phyloP scores from a whole-genome alignment of 768 basidiomycete species.

The Tephrocybe sp. region DNA sequence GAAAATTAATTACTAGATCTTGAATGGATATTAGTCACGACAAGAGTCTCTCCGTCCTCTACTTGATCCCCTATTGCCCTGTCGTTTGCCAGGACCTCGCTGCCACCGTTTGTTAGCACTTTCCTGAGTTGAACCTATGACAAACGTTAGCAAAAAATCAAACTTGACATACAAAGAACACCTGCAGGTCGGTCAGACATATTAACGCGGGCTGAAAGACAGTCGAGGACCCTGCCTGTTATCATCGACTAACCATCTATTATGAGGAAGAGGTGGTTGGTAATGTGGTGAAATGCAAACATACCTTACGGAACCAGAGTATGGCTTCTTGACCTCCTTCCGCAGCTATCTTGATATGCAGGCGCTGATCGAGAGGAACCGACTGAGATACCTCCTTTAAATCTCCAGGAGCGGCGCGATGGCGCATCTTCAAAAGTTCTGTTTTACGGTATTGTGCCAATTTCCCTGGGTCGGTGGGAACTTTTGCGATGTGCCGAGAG shows the following conservation, averaged over 20 bases:
- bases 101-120: constrained; percentile 22
- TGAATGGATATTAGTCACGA: constrained; percentile 7
- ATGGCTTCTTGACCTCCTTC: constrained; percentile 36
- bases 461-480: constrained; percentile 50
- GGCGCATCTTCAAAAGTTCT: constrained; percentile 73
- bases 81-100: constrained; percentile 43
- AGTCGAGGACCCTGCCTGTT: constrained; percentile 63
- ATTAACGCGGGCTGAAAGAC: constrained; percentile 39
- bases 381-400: constrained; percentile 48
- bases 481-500: constrained; percentile 25
- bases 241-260: constrained; percentile 53
- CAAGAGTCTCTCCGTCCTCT: constrained; percentile 47
- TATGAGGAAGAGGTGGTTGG: not conserved
- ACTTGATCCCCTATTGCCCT: constrained; percentile 45
- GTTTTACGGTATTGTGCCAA: constrained; percentile 53
- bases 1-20: constrained; percentile 1
- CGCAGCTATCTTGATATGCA: constrained; percentile 49
- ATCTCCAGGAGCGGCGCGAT: constrained; percentile 62
- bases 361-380: constrained; percentile 51
- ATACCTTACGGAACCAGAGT: constrained; percentile 76
- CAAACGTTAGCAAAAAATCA: not conserved
- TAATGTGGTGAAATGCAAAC: not conserved
- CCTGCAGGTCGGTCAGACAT: constrained; percentile 33
- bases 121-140: constrained; percentile 41
- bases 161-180: not conserved